Conservation (phyloP, 805 yeast genomes). For the Isabelozyma heimii region DNA sequence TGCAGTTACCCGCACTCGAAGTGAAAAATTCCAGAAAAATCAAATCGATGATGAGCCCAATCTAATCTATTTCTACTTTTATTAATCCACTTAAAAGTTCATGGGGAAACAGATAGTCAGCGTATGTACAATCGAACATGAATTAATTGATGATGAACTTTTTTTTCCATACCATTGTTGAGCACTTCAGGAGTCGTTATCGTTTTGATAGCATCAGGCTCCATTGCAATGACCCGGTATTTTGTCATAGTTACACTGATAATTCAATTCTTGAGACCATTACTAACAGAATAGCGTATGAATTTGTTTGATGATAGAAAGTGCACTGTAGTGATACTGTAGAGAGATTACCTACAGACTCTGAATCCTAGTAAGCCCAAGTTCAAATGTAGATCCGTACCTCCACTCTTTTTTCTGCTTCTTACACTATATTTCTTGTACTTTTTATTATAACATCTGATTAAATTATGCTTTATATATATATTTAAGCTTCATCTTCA, state of each 20-base stretch:
- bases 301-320: too few species aligned
- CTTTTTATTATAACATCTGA: background rate
- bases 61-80: too few species aligned
- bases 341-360: too few species aligned
- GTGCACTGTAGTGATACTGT: too few species aligned
- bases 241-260: slow-evolving; percentile 91
- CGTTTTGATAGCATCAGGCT: slow-evolving; percentile 53
- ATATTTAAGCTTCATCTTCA: slow-evolving; percentile 58
- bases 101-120: background rate
- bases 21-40: background rate
- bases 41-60: background rate
- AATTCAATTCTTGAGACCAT: slow-evolving; percentile 1
- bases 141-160: slow-evolving; percentile 31
- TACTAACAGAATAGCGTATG: background rate
- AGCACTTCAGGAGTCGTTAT: slow-evolving; percentile 36
- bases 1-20: background rate
- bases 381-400: too few species aligned
- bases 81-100: background rate
- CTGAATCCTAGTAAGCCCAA: too few species aligned
- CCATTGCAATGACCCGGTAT: slow-evolving; percentile 61
- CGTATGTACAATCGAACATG: background rate
- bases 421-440: background rate
- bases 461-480: background rate
- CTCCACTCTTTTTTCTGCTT: too few species aligned
- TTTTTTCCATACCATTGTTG: slow-evolving; percentile 30